Conservation (phyloP, 805 yeast genomes). For the Saturnispora gosingensis region DNA sequence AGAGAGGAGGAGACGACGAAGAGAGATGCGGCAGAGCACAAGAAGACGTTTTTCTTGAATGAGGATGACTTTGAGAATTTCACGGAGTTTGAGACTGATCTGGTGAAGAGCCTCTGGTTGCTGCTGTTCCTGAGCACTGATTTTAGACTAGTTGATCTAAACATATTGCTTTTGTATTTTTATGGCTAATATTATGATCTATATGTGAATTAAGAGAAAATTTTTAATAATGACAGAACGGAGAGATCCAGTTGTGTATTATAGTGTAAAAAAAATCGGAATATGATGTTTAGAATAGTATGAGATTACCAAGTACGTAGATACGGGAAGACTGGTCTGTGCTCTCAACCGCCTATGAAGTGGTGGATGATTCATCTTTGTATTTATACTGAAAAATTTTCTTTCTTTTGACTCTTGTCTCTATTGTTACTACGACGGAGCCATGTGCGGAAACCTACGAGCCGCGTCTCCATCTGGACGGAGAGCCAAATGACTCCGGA, state of each 20-base stretch:
- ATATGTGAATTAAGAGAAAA: not conserved
- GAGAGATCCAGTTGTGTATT: not conserved
- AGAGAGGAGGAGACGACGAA: not conserved
- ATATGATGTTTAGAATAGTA: not conserved
- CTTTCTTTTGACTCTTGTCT: not conserved
- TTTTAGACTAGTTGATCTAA: not conserved
- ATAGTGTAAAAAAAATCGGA: not conserved
- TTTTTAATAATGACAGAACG: not conserved
- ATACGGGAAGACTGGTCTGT: not conserved
- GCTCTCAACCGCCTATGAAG: not conserved
- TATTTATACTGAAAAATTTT: not conserved
- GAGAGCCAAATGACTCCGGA: not conserved
- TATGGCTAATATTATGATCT: no score
- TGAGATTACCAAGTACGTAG: not conserved
- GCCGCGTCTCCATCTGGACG: not conserved
- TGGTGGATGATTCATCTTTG: not conserved
- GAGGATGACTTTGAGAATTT: not conserved
- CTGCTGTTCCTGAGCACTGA: not conserved
- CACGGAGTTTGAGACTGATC: not conserved
- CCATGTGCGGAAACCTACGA: not conserved
- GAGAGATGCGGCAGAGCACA: not conserved
- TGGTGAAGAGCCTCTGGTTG: not conserved
- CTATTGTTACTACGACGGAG: not conserved
- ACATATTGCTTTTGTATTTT: not conserved
- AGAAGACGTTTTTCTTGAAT: not conserved